Percentiles rank a stretch among this genome's conserved stretches.
These are phyloP conservation scores for Dicorynia guianensis DNA, from an alignment of 306 rosid genomes.

Conservation along the genomic window DNA sequence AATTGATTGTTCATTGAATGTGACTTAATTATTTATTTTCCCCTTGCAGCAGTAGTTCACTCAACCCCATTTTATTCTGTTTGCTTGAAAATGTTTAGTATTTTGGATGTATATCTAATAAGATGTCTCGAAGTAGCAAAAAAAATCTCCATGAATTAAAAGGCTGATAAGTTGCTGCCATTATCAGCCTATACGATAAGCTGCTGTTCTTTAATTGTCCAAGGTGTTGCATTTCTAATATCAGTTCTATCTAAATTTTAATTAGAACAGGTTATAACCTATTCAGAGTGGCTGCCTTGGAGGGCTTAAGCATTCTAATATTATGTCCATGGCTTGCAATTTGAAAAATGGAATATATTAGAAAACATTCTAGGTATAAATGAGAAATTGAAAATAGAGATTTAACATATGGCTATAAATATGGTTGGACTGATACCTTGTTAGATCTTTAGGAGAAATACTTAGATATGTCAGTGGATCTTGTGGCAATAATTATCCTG, in stretches of 20 bases:
- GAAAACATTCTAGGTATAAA: slow-evolving; percentile 1
- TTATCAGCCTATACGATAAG: too few species aligned
- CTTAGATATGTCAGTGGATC: not conserved
- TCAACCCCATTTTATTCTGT: too few species aligned
- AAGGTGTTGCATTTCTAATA: too few species aligned
- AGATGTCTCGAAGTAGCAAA: too few species aligned
- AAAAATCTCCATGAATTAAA: too few species aligned
- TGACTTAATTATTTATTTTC: too few species aligned
- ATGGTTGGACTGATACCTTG: not conserved
- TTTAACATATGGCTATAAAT: not conserved
- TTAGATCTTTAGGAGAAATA: slow-evolving; percentile 2
- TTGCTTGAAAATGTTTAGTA: not conserved
- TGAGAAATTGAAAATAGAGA: slow-evolving; percentile 10
- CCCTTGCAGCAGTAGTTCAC: too few species aligned
- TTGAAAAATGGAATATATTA: not conserved
- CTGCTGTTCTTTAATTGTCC: too few species aligned
- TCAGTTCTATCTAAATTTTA: not conserved
- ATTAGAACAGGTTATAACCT: not conserved
- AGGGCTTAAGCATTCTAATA: slow-evolving; percentile 1
- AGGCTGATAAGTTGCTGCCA: too few species aligned
- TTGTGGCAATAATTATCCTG: not conserved
- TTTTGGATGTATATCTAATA: not conserved
- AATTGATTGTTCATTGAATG: too few species aligned
- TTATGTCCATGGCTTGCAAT: slow-evolving; percentile 11
- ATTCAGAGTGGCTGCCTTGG: not conserved